Conservation (phyloP, 371 early-diverging fungal species). For the Apophysomyces trapeziformis region DNA sequence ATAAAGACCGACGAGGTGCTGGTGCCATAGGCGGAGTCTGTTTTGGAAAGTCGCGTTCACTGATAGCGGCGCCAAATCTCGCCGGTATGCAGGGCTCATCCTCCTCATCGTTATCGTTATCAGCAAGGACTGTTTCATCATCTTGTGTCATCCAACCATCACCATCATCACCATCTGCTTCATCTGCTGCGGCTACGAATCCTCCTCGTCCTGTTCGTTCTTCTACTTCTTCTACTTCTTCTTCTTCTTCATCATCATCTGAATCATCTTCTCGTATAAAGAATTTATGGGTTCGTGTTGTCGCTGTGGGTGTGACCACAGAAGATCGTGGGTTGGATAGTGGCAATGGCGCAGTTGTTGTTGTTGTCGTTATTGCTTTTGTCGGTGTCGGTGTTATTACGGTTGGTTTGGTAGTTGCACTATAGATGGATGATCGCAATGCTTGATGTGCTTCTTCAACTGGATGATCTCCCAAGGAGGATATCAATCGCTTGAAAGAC, state of each 20-base stretch:
- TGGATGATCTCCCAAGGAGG: slow-evolving; percentile 23
- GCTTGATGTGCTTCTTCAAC: slow-evolving; percentile 5
- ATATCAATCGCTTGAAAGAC: slow-evolving; percentile 42
- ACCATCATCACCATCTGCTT: slow-evolving; percentile 5
- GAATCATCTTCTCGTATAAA: slow-evolving; percentile 25
- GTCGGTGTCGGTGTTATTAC: neutral
- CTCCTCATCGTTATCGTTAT: slow-evolving; percentile 1
- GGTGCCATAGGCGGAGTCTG: neutral
- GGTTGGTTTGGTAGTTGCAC: neutral
- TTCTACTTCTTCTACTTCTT: slow-evolving; percentile 17
- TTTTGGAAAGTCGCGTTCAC: slow-evolving; percentile 15
- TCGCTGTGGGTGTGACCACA: neutral
- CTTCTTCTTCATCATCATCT: slow-evolving; percentile 21
- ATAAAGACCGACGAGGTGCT: slow-evolving; percentile 5
- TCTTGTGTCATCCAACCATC: slow-evolving; percentile 15
- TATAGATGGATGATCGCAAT: neutral
- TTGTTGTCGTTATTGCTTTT: neutral
- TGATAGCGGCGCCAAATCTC: neutral
- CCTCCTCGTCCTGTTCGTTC: slow-evolving; percentile 17
- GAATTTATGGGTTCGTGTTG: slow-evolving; percentile 26
- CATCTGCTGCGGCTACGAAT: slow-evolving; percentile 13
- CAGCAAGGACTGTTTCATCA: slow-evolving; percentile 23
- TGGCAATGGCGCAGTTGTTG: slow-evolving; percentile 1
- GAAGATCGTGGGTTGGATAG: too few species aligned
- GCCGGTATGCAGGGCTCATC: slow-evolving; percentile 13